Evolutionary conservation across 805 yeast genomes (phyloP), one percentile per base, ranked within the genome.

Genomic region (Candida peoriensis): DNA sequence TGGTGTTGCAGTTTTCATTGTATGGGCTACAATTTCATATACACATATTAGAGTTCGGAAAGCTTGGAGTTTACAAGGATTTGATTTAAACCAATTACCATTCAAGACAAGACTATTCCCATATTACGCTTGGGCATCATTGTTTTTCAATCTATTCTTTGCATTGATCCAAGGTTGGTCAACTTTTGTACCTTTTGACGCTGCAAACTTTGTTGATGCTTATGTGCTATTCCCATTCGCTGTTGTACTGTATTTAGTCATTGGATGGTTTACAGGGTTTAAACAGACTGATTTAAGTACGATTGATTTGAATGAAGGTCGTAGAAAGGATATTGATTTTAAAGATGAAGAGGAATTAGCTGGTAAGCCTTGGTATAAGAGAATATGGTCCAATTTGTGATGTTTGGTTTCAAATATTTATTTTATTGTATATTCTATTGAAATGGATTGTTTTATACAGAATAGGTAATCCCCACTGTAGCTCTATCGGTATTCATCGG

Each of bases 1-100:
- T 10, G 84, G 84, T 32, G 81, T 81, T 32, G 78, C 88, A 5
- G 89, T 88, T 35, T 72, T 81, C 47, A 77, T 81, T 44, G 70
- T 83, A 16, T 80, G 89, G 89, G 72, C 74, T 23, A 68, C 75
- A 50, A 80, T 81, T 41, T 67, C 79, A 17, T 61, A 68, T 31
- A 67, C 82, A 2, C 88, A 81, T 58, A 58, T 81, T 34, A 68
- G 88, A 54, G 80, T 81, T 54, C 80, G 82, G 76, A 55, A 63
- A 25, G 82, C 83, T 15, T 64, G 85, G 54, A 71, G 70, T 47
- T 53, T 64, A 12, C 77, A 87, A 55, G 77, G 78, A 30, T 78
- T 82, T 42, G 67, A 78, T 26, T 60, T 93, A 47, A 74, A 74
- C 42, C 66, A 70, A 11, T 64, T 85, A 39, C 93, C 95, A 4